phyloP scores from a whole-genome alignment of 345 rosid species.

The Mangifera indica region DNA sequence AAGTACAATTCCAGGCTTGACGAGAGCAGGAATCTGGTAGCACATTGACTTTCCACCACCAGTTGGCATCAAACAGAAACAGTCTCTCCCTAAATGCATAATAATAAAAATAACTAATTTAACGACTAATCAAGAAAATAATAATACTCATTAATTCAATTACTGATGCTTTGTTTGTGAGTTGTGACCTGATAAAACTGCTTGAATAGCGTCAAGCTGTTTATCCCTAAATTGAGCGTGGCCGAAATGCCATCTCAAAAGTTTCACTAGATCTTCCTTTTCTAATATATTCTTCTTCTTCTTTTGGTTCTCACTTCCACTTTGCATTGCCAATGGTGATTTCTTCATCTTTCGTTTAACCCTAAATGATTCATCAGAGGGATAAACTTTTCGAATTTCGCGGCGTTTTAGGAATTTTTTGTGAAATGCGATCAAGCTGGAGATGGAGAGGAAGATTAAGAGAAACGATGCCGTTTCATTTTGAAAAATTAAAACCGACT shows the following conservation, averaged over 20 bases:
- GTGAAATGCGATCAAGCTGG: background rate
- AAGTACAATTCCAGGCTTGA: slow-evolving; percentile 83
- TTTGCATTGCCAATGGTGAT: slow-evolving; percentile 63
- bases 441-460: background rate
- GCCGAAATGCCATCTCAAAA: slow-evolving; percentile 93
- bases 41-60: slow-evolving; percentile 99
- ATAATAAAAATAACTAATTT: background rate
- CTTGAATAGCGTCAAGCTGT: slow-evolving; percentile 86
- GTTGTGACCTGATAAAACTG: slow-evolving; percentile 68
- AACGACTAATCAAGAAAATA: background rate
- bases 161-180: background rate
- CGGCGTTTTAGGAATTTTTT: background rate
- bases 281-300: slow-evolving; percentile 35
- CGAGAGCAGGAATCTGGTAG: slow-evolving; percentile 91
- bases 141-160: too few species aligned
- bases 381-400: background rate
- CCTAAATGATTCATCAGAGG: background rate
- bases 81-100: slow-evolving; percentile 60
- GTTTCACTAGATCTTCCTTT: slow-evolving; percentile 76
- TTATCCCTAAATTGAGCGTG: slow-evolving; percentile 78
- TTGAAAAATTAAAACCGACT: background rate
- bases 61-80: slow-evolving; percentile 96
- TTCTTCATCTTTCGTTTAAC: slow-evolving; percentile 51
- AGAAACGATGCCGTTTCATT: background rate
- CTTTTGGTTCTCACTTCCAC: slow-evolving; percentile 32